Evolutionary conservation across 1,284 basidiomycete species (phyloP).

Genomic region (Cryptococcus sp.): DNA sequence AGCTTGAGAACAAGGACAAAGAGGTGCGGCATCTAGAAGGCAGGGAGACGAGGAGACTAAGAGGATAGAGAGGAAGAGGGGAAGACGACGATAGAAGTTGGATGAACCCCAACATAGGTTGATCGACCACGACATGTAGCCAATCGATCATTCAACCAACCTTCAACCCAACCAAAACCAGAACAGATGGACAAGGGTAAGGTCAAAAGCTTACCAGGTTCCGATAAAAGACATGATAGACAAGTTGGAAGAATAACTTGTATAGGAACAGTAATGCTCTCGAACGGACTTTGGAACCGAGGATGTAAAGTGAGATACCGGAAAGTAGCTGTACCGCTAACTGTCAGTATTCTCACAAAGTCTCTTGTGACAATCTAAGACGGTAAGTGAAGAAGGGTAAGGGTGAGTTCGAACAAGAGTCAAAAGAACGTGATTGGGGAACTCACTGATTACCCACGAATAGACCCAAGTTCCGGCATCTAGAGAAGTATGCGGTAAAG

Average conservation of each 20-base stretch:
- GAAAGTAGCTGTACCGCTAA: constrained; percentile 51
- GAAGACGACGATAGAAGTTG: background rate
- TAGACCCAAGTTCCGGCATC: constrained; percentile 57
- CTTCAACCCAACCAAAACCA: no score
- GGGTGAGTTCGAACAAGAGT: no score
- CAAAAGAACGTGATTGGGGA: constrained; percentile 2
- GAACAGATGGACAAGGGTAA: background rate
- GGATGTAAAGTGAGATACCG: constrained; percentile 51
- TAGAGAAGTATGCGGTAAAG: constrained; percentile 54
- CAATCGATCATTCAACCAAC: background rate
- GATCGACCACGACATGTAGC: background rate
- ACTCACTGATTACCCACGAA: constrained; percentile 52
- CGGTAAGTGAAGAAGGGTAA: no score
- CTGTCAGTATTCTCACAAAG: no score
- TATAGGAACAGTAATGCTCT: constrained; percentile 55
- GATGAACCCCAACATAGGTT: no score
- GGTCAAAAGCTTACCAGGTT: constrained; percentile 35
- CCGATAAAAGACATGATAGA: constrained; percentile 49
- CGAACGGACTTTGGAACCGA: constrained; percentile 53
- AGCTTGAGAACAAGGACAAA: no score
- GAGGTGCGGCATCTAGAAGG: no score
- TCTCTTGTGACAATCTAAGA: no score
- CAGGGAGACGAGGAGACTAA: no score
- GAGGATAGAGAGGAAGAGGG: no score
- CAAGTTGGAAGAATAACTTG: constrained; percentile 50